These are phyloP conservation scores for Carex cristatella DNA, from an alignment of 176 grass and related monocot genomes.

Conservation along the genomic window DNA sequence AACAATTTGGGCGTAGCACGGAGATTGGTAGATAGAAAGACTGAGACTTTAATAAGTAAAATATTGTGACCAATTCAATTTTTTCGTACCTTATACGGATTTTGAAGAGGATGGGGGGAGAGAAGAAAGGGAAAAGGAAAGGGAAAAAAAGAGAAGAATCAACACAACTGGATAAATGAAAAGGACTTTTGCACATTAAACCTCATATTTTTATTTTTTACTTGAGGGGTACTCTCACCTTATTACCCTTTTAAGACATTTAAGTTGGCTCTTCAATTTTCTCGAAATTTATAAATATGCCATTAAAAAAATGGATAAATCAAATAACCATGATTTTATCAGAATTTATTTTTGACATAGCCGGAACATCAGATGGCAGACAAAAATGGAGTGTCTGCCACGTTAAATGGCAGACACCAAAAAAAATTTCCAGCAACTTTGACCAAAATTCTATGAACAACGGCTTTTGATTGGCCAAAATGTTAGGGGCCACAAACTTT, in stretches of 20 bases:
- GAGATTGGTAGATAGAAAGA: background rate
- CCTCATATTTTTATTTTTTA: background rate
- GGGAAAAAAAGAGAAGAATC: background rate
- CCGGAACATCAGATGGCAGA: too few species aligned
- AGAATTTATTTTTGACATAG: too few species aligned
- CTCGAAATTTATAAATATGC: too few species aligned
- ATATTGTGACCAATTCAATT: background rate
- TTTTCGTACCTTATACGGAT: slow-evolving; percentile 8
- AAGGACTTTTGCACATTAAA: background rate
- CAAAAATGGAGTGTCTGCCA: too few species aligned
- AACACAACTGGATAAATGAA: background rate
- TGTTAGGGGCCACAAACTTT: too few species aligned
- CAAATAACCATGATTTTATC: too few species aligned
- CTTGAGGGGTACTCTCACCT: background rate
- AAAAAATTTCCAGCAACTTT: too few species aligned
- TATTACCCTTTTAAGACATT: background rate
- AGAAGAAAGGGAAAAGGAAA: slow-evolving; percentile 2
- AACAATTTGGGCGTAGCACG: background rate
- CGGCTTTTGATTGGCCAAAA: too few species aligned
- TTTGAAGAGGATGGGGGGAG: background rate
- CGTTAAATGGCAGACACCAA: too few species aligned
- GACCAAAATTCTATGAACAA: too few species aligned
- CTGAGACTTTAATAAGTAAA: background rate
- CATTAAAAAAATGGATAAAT: too few species aligned
- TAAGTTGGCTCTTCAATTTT: background rate